Evolutionary conservation across 768 basidiomycete species (phyloP).

Genomic region (Auricularia sp.): DNA sequence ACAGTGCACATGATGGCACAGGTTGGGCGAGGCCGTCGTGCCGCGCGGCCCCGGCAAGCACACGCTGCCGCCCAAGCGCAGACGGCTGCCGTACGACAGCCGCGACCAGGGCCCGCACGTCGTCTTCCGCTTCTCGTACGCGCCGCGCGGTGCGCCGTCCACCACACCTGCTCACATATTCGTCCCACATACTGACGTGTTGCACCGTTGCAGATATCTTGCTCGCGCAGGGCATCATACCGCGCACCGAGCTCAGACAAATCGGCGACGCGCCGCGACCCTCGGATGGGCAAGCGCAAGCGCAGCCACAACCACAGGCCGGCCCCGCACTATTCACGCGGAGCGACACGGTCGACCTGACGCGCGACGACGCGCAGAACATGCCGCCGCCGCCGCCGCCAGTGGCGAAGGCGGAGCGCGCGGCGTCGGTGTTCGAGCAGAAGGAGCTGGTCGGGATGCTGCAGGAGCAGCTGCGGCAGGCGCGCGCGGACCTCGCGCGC

Average conservation of each 20-base stretch:
- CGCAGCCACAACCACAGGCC: neutral
- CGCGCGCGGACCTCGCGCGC: neutral
- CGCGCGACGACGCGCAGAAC: neutral
- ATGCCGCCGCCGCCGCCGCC: neutral
- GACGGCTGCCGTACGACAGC: neutral
- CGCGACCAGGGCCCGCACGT: neutral
- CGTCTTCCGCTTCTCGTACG: neutral
- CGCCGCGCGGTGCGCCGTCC: neutral
- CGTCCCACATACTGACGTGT: too few species aligned
- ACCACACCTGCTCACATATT: too few species aligned
- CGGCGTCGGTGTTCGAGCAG: neutral
- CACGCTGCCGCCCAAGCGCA: neutral
- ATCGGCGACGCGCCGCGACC: neutral
- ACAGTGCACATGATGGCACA: neutral
- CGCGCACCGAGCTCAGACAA: neutral
- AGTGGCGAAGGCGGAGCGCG: neutral
- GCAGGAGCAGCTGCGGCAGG: conserved; percentile 1
- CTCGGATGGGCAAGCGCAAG: neutral
- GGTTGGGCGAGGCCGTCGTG: neutral
- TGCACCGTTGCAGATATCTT: neutral
- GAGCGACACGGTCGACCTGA: neutral
- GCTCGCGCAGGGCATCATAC: neutral
- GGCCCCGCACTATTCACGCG: neutral
- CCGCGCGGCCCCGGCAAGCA: neutral
- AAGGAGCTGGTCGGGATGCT: neutral